These are phyloP conservation scores for Pleodorina starrii DNA, from an alignment of 139 green algal genomes.

Conservation along the genomic window DNA sequence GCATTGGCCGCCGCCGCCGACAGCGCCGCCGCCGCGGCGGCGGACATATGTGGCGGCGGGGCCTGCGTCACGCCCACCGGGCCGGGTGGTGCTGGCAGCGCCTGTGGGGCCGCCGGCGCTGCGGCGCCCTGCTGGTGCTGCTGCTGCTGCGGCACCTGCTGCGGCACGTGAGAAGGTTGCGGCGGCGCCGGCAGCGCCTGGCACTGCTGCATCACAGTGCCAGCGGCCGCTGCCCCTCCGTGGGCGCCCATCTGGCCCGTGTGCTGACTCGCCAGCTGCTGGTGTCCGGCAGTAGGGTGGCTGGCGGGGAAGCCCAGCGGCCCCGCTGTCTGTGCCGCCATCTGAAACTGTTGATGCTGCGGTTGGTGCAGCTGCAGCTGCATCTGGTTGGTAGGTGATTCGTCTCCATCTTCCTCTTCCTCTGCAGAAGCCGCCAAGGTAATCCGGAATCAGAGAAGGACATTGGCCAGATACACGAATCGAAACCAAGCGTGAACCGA, in stretches of 20 bases:
- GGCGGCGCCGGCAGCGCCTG: background rate
- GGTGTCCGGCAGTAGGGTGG: background rate
- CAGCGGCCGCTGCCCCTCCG: background rate
- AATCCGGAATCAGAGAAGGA: too few relatives aligned
- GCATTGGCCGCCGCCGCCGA: conserved; percentile 29
- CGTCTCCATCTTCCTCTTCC: conserved; percentile 31
- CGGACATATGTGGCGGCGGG: background rate
- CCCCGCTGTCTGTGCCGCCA: background rate
- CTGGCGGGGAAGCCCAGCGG: background rate
- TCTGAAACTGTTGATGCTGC: background rate
- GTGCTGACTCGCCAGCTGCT: background rate
- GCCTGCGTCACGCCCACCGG: background rate
- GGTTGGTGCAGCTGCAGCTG: conserved; percentile 12
- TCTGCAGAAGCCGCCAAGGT: too few relatives aligned
- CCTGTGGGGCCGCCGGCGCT: background rate
- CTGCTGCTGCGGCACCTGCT: background rate
- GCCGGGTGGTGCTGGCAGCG: background rate
- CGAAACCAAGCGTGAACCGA: too few relatives aligned
- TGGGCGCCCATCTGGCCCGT: background rate
- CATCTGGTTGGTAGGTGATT: conserved; percentile 18
- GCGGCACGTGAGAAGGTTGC: background rate
- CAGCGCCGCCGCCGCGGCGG: conserved; percentile 46
- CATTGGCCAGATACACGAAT: too few relatives aligned
- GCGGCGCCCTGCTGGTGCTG: background rate
- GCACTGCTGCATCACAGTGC: background rate